Evolutionary conservation across 768 basidiomycete species (phyloP), one percentile per base, ranked within the genome.

Genomic region (Rhodosporidiobolus sp.): DNA sequence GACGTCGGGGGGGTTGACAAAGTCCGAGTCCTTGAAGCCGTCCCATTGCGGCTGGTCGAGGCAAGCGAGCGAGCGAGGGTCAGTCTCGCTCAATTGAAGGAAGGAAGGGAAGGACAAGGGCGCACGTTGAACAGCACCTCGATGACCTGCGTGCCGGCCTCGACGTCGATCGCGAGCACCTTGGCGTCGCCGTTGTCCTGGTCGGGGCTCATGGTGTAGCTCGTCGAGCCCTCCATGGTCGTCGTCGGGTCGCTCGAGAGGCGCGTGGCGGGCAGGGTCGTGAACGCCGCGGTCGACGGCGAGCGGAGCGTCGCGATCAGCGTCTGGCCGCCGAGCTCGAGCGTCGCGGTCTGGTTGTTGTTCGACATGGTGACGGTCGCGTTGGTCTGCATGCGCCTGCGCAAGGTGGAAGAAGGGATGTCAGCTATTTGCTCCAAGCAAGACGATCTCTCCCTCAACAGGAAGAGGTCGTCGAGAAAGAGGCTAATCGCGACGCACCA

Each of bases 371-470:
- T 66, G 72, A 86, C 78, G 7, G 92, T 92, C 19, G 95, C 94
- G 82, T 98, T 98, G 67, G 95, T 97, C 82, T 98, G 94, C 85
- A 91, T 90, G 58, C 92, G 88, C 95, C 95, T 96, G 72, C 79
- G 74, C 19, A 26, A 56, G 22, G n/a, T 16, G 0, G 19, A 38
- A 14, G 22, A 4, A 38, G 30, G n/a, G 53, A 30, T 24, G 28
- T 43, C 38, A 43, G 38, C n/a, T n/a, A n/a, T n/a, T n/a, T n/a
- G n/a, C n/a, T n/a, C n/a, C n/a, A n/a, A n/a, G n/a, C n/a, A n/a
- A n/a, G n/a, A n/a, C n/a, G n/a, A n/a, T n/a, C n/a, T n/a, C n/a
- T n/a, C n/a, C n/a, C n/a, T n/a, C n/a, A n/a, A n/a, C 24, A 4
- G 17, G 11, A 57, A 38, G 8, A 49, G 48, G 4, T 5, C 54